These are phyloP conservation scores for Colletotrichum sublineola DNA, from an alignment of 2,329 filamentous ascomycete species.

Conservation along the genomic window DNA sequence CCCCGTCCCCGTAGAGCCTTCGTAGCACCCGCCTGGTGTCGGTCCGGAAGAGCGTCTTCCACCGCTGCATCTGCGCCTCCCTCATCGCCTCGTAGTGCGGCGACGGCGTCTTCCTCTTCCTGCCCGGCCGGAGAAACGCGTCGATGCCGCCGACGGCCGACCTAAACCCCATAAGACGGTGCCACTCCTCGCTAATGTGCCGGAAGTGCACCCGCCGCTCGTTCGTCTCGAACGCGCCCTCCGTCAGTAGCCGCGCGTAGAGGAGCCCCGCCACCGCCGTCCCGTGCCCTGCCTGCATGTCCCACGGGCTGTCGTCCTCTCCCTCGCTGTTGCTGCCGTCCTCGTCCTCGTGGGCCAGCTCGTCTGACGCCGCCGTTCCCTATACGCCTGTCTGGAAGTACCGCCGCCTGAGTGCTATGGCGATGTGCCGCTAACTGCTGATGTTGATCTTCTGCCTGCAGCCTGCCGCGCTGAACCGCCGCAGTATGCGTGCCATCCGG, in stretches of 20 bases:
- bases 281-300: neutral
- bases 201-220: neutral
- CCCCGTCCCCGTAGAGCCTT: neutral
- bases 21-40: neutral
- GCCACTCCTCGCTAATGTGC: neutral
- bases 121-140: neutral
- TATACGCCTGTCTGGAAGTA: neutral
- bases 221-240: neutral
- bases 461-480: neutral
- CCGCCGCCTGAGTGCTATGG: neutral
- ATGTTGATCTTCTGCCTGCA: neutral
- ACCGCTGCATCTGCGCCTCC: neutral
- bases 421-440: neutral
- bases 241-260: neutral
- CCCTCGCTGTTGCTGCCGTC: neutral
- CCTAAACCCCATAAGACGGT: neutral
- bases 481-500: neutral
- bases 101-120: neutral
- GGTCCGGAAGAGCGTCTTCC: neutral
- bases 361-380: neutral
- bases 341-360: neutral
- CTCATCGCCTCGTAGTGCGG: neutral
- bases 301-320: neutral
- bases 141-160: neutral
- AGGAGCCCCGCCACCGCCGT: neutral